Base-by-base conservation (phyloP, 164 flowering plant species). In the Saururus chinensis region DNA sequence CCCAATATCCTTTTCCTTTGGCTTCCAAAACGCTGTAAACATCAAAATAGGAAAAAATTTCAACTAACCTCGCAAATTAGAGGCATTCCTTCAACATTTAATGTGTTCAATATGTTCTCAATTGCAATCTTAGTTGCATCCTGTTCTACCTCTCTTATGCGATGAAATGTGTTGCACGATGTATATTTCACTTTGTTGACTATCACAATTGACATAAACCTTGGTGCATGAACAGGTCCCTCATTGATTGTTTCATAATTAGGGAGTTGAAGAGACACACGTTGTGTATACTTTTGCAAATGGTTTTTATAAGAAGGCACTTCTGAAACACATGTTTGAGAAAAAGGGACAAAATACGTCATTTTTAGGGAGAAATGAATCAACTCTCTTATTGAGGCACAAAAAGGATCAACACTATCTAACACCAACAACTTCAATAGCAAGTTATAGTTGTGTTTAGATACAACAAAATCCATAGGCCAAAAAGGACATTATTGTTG, bases 101-200 rank as follows among this genome's bases (percentile, higher is more conserved):
- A 42, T 66, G 70, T 75, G 26, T 71, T 62, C 1, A 64, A n/a
- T 37, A 84, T 58, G 19, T 13, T 19, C 60, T 76, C 77, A 1
- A 77, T 56, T 0, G 85, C 89, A 61, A 65, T 17, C 64, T 60
- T 78, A 0, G 89, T 81, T 37, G 57, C 87, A 75, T 77, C 80
- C 21, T 84, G 84, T 48, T 84, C 87, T 19, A 87, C 89, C 8
- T 67, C 77, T 63, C 80, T 82, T 12, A 70, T 66, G 13, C 75
- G 72, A 6, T 51, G 25, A 63, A 79, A 84, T 6, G 80, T 74
- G 16, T 69, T 52, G 1, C 45, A 35, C 8, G 87, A 73, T 16
- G 61, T 68, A 53, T 71, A 79, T 4, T 41, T 23, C 21, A 7
- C 70, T 41, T 82, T 84, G 67, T 76, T 73, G 0, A 84, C 72